Conservation (phyloP, 805 yeast species). For the Metschnikowia borealis region DNA sequence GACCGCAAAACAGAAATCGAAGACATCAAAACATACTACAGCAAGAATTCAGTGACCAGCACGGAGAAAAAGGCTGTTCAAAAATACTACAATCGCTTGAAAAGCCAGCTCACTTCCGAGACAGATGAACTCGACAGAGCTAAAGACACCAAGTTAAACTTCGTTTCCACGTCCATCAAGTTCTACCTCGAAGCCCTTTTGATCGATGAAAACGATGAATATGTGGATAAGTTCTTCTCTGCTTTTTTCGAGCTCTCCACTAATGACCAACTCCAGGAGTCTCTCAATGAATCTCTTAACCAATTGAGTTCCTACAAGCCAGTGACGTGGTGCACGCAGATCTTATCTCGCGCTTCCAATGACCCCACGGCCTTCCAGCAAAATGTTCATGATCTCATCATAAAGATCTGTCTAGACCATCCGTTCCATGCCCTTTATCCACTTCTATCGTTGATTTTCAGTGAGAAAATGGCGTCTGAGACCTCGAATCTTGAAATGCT, state of each 20-base stretch:
- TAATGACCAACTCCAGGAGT: constrained; percentile 40
- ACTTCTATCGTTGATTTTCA: constrained; percentile 52
- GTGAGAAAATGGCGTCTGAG: constrained; percentile 30
- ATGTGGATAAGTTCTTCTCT: constrained; percentile 73
- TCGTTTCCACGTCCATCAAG: constrained; percentile 51
- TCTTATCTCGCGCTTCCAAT: constrained; percentile 61
- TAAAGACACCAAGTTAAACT: constrained; percentile 33
- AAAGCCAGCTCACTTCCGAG: constrained; percentile 49
- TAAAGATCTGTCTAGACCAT: constrained; percentile 47
- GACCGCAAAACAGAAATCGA: constrained; percentile 45
- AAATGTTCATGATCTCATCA: constrained; percentile 45
- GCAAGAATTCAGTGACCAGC: constrained; percentile 36
- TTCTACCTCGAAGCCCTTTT: constrained; percentile 57
- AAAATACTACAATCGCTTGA: constrained; percentile 47
- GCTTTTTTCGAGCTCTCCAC: constrained; percentile 70
- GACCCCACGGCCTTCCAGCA: constrained; percentile 53
- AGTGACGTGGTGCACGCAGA: constrained; percentile 78
- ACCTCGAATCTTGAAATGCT: constrained; percentile 36
- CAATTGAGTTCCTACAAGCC: constrained; percentile 57
- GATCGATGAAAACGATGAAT: constrained; percentile 41
- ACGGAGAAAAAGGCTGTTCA: constrained; percentile 51
- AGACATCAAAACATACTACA: constrained; percentile 44
- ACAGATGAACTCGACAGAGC: constrained; percentile 40
- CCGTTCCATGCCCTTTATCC: constrained; percentile 74
- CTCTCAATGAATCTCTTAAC: constrained; percentile 35